Evolutionary conservation across 495 filamentous ascomycete genomes (phyloP), one percentile per base, ranked within the genome.

Genomic region (Evansstolkia leycettana): DNA sequence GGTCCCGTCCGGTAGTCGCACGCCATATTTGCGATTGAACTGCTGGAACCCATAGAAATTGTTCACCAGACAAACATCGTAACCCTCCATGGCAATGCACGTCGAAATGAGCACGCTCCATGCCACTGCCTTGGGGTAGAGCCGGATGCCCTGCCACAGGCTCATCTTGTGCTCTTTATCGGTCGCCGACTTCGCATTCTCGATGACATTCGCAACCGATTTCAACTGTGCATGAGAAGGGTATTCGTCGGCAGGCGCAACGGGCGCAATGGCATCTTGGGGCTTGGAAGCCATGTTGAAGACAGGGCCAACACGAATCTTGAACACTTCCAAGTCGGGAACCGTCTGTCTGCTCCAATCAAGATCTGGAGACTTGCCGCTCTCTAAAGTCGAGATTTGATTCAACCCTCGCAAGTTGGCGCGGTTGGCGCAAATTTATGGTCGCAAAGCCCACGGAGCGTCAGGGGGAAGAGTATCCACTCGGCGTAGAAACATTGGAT

Each of bases 21-120:
- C 60, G 18, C 82, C 82, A 50, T 84, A 86, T 41, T 80, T 82
- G 40, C 54, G 54, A 45, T 78, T 80, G 64, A 85, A 86, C 46
- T 58, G 51, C 2, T 39, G 40, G 39, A 67, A 67, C 2, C 48
- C 65, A 39, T 68, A 69, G 30, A 69, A 67, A 34, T 67, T 69
- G 49, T 60, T 64, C 39, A 74, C 58, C 38, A 76, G 49, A 46
- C 55, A 60, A 31, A 72, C 57, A 45, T 74, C 70, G 55, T 72
- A 76, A 11, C 69, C 72, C 51, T 75, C 70, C 72, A 76, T 76
- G 37, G 54, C 62, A 44, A 76, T 69, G 27, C 58, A 60, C 0
- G 68, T 67, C 0, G 69, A 73, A 36, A 75, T 65, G 10, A 74
- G 40, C 24, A 75, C 41, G 38, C 64, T 69, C 69, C 69, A 76